phyloP scores from a whole-genome alignment of 257 asterid species.

The Rehmannia glutinosa region DNA sequence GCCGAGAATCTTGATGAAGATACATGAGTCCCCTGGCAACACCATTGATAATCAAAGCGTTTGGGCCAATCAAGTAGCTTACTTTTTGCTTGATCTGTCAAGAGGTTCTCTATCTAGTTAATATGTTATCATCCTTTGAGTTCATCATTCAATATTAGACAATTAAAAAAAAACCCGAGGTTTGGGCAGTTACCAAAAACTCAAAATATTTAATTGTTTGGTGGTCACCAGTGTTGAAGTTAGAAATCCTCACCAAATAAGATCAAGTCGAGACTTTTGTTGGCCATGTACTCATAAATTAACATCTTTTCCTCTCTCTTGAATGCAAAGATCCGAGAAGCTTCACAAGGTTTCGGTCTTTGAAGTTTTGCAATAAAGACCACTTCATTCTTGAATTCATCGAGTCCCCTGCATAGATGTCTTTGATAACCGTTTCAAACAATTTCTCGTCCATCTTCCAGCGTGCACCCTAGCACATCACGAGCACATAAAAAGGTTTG shows the following conservation, averaged over 20 bases:
- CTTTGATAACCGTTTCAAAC: conserved; percentile 24
- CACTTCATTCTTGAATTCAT: conserved; percentile 31
- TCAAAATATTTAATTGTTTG: too few species aligned
- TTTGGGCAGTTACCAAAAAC: too few species aligned
- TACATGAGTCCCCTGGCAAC: conserved; percentile 31
- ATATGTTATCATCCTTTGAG: too few species aligned
- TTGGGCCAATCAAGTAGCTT: conserved; percentile 14
- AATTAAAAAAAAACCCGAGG: too few species aligned
- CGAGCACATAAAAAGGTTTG: too few species aligned
- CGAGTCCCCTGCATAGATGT: conserved; percentile 25
- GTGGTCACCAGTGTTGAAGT: too few species aligned
- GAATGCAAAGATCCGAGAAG: conserved; percentile 18
- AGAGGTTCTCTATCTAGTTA: too few species aligned
- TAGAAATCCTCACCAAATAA: conserved; percentile 17
- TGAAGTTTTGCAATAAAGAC: conserved; percentile 30
- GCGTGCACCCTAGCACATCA: not conserved
- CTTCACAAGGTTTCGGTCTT: conserved; percentile 29
- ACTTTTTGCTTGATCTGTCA: conserved; percentile 11
- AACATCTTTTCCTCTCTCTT: conserved; percentile 28
- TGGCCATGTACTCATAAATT: conserved; percentile 28
- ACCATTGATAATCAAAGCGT: conserved; percentile 21
- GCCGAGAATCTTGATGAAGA: conserved; percentile 35
- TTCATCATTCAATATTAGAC: too few species aligned
- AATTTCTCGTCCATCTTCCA: conserved; percentile 17
- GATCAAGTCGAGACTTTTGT: conserved; percentile 24